phyloP scores from a whole-genome alignment of 1,139 yeast genomes.

The Suhomyces anneliseae region DNA sequence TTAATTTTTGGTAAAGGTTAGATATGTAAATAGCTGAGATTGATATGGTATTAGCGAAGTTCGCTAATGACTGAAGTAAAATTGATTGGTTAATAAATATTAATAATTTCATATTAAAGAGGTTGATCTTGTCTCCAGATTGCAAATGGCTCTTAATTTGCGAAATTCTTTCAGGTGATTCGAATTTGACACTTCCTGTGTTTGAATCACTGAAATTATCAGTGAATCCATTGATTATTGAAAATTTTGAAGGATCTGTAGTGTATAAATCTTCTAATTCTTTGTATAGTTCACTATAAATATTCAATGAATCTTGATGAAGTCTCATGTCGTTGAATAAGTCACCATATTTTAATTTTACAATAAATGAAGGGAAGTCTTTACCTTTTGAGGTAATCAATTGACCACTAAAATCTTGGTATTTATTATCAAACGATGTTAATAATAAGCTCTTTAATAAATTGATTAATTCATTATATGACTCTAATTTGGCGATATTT shows the following conservation, averaged over 20 bases:
- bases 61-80: slow-evolving; percentile 30
- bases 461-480: slow-evolving; percentile 48
- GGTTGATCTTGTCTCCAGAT: slow-evolving; percentile 18
- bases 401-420: slow-evolving; percentile 39
- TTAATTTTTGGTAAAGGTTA: slow-evolving; percentile 32
- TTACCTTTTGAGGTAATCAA: slow-evolving; percentile 28
- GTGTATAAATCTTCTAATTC: slow-evolving; percentile 23
- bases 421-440: slow-evolving; percentile 54
- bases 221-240: background rate
- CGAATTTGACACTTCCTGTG: slow-evolving; percentile 14
- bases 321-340: slow-evolving; percentile 50
- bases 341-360: slow-evolving; percentile 27
- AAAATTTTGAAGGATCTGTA: slow-evolving; percentile 22
- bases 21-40: slow-evolving; percentile 35
- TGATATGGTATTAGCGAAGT: slow-evolving; percentile 29
- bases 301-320: slow-evolving; percentile 55
- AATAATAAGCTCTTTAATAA: slow-evolving; percentile 55
- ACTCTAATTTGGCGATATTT: slow-evolving; percentile 39
- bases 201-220: background rate
- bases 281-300: slow-evolving; percentile 40
- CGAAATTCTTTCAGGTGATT: slow-evolving; percentile 16
- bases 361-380: slow-evolving; percentile 14
- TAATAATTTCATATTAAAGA: slow-evolving; percentile 27
- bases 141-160: slow-evolving; percentile 18
- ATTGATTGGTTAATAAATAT: slow-evolving; percentile 31